A percentile compares a stretch with the other conserved stretches of the same genome.
phyloP scores from a whole-genome alignment of 2,329 filamentous ascomycete species.

The Nigrospora sphaerica region DNA sequence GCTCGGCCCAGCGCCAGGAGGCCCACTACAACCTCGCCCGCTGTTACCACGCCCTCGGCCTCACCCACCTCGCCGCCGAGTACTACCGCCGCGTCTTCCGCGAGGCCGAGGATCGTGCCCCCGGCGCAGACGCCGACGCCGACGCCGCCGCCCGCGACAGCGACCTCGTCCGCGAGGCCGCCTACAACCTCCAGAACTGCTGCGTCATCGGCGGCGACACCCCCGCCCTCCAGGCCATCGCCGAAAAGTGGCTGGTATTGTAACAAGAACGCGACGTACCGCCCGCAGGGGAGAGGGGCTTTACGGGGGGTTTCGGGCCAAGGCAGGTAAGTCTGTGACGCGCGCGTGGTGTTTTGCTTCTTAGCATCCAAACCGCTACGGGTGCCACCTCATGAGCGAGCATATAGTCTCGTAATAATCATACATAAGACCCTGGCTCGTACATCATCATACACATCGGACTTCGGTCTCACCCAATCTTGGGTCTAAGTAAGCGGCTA shows the following conservation, averaged over 20 bases:
- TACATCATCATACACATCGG: no score
- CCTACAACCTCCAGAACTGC: constrained; percentile 65
- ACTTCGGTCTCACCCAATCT: no score
- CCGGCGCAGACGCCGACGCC: constrained; percentile 7
- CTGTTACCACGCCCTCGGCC: constrained; percentile 67
- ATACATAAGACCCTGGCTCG: no score
- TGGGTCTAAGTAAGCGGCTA: no score
- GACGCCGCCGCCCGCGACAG: no score
- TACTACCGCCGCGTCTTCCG: constrained; percentile 53
- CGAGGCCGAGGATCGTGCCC: constrained; percentile 21
- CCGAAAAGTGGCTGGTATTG: constrained; percentile 50
- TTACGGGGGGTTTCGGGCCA: no score
- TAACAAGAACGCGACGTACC: constrained; percentile 10
- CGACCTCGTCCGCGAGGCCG: constrained; percentile 62
- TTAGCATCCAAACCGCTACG: no score
- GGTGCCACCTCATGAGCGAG: no score
- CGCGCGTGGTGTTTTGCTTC: no score
- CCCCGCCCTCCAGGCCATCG: constrained; percentile 51
- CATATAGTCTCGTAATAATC: no score
- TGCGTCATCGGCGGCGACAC: constrained; percentile 59
- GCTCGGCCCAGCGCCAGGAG: constrained; percentile 53
- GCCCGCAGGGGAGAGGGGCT: no score
- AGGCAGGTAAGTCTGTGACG: no score
- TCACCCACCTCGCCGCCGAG: constrained; percentile 64
- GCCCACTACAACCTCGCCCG: constrained; percentile 76